phyloP scores from a whole-genome alignment of 129 eudicot genomes.

The Flaveria sonorensis region DNA sequence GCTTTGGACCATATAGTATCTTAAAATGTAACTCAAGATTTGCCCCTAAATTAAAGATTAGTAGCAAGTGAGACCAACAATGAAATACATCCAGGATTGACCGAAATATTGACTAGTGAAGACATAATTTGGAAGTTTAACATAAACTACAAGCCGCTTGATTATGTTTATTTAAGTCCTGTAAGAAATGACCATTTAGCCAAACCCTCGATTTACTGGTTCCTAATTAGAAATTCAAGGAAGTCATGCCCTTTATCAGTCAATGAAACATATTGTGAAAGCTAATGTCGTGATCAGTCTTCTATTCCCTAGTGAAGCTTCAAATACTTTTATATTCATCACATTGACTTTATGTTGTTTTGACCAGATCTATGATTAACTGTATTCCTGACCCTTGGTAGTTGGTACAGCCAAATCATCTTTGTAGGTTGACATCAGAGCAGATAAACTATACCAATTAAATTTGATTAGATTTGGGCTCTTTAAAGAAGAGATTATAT shows the following conservation, averaged over 20 bases:
- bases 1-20: neutral
- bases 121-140: neutral
- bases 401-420: neutral
- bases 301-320: neutral
- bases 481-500: constrained; percentile 1
- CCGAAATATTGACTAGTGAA: neutral
- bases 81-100: neutral
- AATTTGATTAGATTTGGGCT: neutral
- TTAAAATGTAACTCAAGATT: neutral
- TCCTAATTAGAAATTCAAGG: neutral
- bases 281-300: neutral
- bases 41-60: neutral
- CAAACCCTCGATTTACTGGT: neutral
- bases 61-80: neutral
- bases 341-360: neutral
- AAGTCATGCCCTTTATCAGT: neutral
- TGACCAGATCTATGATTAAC: neutral
- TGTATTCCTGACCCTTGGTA: neutral
- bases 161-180: neutral
- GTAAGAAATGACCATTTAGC: neutral
- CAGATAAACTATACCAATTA: neutral
- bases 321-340: neutral
- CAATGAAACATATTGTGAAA: neutral
- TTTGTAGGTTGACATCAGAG: neutral
- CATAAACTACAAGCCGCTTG: neutral